Percentiles rank a stretch among this genome's conserved stretches.
Evolutionary conservation across 2,329 filamentous ascomycete genomes (phyloP).

Genomic region (Aspergillus cejpii): DNA sequence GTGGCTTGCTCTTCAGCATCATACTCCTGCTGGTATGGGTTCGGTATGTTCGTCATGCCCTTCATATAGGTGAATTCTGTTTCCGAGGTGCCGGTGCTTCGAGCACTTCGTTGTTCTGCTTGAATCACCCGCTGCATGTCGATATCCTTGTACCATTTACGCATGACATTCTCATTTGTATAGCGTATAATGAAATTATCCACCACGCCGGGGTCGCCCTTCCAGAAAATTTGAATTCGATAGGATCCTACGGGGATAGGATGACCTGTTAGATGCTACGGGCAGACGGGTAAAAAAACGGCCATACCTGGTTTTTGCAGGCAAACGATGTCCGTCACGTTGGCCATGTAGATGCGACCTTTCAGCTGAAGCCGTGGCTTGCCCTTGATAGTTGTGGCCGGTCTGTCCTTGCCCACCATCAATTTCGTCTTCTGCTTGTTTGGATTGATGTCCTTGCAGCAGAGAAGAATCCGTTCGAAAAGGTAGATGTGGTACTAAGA

Average conservation of each 20-base stretch:
- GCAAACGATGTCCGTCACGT: conserved; percentile 90
- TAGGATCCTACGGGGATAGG: conserved; percentile 63
- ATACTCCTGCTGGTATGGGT: conserved; percentile 67
- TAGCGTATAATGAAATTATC: conserved; percentile 97
- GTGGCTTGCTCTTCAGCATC: conserved; percentile 48
- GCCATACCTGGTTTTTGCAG: conserved; percentile 72
- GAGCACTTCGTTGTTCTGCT: conserved; percentile 49
- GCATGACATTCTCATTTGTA: conserved; percentile 82
- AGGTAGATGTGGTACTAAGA: conserved; percentile 90
- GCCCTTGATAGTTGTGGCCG: conserved; percentile 60
- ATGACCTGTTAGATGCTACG: background rate
- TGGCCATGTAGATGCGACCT: conserved; percentile 97
- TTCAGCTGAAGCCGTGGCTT: conserved; percentile 81
- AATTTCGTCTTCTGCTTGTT: conserved; percentile 69
- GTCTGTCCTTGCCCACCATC: conserved; percentile 62
- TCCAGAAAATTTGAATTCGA: conserved; percentile 97
- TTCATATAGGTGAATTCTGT: conserved; percentile 77
- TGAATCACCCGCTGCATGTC: conserved; percentile 62
- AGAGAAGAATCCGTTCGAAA: conserved; percentile 89
- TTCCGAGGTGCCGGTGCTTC: conserved; percentile 50
- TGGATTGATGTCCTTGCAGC: conserved; percentile 88
- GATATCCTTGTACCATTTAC: conserved; percentile 79
- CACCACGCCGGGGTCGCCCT: conserved; percentile 87
- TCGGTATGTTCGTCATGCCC: conserved; percentile 62
- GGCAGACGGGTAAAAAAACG: background rate